Evolutionary conservation across 495 filamentous ascomycete genomes (phyloP), one percentile per base, ranked within the genome.

Genomic region (Letharia lupina): DNA sequence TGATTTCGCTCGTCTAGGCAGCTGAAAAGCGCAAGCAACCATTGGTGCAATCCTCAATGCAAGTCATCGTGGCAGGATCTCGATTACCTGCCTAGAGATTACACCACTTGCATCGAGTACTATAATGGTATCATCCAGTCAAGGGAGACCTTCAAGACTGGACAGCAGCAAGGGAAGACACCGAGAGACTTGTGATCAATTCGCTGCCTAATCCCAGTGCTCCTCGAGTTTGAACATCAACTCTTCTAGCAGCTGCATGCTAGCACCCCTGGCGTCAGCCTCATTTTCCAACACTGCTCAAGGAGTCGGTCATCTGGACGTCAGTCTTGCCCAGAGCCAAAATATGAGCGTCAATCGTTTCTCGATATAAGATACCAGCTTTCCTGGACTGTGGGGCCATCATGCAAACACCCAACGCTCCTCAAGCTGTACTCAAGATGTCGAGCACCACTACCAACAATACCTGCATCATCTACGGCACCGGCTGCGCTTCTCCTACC

Each of bases 401-500:
- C 50, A 61, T 69, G 67, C 67, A 63, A 52, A 42, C 23, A 60
- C 11, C 2, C 41, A 40, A 40, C 62, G 23, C 56, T 41, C 60
- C 41, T 47, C 45, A 59, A 56, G 11, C 58, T 12, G 35, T 35
- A 15, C 20, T 64, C 54, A 70, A 35, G 2, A 70, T 70, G 68
- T 67, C 68, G 16, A 63, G 52, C 23, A 52, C 54, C 28, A 37
- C 44, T 31, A 67, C 60, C 10, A 60, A 58, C 44, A 64, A 67
- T 39, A 37, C 64, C n/a, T 69, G 67, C 61, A 69, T 69, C 61
- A 31, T 52, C 44, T 20, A 58, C 33, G 64, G 67, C 37, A 48
- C 59, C 28, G 61, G 64, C 54, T 69, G 67, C 57, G 23, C 65
- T 28, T 67, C 68, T 9, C 45, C 61, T 45, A 67, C 68, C 13